Evolutionary conservation across 192 early-diverging fungal genomes (phyloP).

Genomic region (Linnemannia elongata): DNA sequence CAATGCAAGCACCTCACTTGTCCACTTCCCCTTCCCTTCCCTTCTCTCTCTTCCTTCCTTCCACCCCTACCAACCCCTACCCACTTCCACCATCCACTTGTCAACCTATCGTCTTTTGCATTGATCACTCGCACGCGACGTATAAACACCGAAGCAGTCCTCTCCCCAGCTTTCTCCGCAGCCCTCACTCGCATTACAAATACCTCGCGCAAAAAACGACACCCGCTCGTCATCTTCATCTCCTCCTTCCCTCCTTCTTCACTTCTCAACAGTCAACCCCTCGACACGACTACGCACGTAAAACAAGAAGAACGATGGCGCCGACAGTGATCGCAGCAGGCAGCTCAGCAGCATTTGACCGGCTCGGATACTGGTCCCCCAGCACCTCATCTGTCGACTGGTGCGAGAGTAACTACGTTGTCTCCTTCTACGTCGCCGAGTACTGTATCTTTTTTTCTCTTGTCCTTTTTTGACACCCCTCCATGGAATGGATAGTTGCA

Average conservation of each 20-base stretch:
- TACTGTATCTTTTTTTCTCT: neutral
- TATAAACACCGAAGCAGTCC: neutral
- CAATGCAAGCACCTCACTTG: neutral
- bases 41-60: neutral
- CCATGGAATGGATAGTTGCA: neutral
- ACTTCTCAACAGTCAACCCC: neutral
- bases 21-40: neutral
- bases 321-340: conserved; percentile 31
- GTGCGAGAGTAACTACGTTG: conserved; percentile 63
- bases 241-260: neutral
- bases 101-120: no score
- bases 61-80: no score
- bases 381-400: conserved; percentile 46
- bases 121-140: neutral
- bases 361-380: conserved; percentile 42
- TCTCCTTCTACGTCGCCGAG: conserved; percentile 67
- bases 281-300: neutral
- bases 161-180: neutral
- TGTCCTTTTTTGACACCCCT: no score
- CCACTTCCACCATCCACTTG: no score
- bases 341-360: conserved; percentile 28
- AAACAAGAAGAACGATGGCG: neutral
- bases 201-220: neutral
- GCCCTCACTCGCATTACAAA: neutral
- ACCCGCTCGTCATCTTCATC: neutral